Conservation (phyloP, 108 stramenopile genomes). For the Nitzschia sp. region DNA sequence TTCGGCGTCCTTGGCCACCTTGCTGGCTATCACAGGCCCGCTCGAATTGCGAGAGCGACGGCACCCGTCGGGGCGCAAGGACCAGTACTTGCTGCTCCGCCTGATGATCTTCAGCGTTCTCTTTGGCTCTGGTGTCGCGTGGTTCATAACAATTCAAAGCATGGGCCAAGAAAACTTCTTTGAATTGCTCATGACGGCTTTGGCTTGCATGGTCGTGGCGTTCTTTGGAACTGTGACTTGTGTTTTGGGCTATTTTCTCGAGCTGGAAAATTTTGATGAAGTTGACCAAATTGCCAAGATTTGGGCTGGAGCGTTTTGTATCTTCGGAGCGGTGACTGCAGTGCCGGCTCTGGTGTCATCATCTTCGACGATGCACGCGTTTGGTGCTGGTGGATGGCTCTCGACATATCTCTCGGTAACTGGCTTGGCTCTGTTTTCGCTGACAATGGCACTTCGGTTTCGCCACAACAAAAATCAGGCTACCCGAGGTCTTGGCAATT, state of each 20-base stretch:
- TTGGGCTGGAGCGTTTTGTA: constrained; percentile 56
- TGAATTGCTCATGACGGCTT: constrained; percentile 51
- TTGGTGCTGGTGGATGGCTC: constrained; percentile 75
- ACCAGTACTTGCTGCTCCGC: constrained; percentile 63
- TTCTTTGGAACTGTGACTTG: constrained; percentile 74
- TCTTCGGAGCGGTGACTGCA: constrained; percentile 45
- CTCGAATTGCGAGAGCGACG: constrained; percentile 71
- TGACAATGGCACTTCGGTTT: constrained; percentile 51
- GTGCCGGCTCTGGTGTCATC: constrained; percentile 43
- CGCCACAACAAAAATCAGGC: constrained; percentile 49
- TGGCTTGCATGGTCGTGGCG: constrained; percentile 67
- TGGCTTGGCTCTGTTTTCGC: constrained; percentile 44
- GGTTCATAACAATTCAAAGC: constrained; percentile 75
- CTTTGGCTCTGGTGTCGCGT: constrained; percentile 81
- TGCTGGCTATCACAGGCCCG: constrained; percentile 79
- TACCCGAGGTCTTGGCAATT: constrained; percentile 65
- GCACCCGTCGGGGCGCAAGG: constrained; percentile 62
- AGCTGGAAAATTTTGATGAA: constrained; percentile 68
- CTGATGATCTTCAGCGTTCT: constrained; percentile 78
- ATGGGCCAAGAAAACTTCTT: constrained; percentile 73
- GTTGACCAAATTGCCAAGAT: constrained; percentile 65
- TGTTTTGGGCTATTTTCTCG: constrained; percentile 76
- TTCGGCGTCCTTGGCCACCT: constrained; percentile 64
- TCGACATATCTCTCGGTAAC: constrained; percentile 69
- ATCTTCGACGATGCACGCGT: constrained; percentile 47